These are phyloP conservation scores for Quercus engelmannii DNA, from an alignment of 306 rosid species.

Conservation along the genomic window DNA sequence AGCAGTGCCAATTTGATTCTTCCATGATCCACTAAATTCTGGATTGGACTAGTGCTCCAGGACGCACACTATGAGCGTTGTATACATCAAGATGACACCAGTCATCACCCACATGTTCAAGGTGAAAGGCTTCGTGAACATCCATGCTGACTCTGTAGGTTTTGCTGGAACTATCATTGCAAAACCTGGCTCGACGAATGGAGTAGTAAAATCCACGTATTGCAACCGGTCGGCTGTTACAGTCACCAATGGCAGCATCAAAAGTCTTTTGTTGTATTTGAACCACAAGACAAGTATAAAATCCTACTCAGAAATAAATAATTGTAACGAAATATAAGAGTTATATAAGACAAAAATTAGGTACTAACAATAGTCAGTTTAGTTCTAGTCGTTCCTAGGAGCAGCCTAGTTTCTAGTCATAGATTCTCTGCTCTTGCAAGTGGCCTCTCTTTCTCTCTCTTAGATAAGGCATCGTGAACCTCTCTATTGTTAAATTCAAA, in stretches of 20 bases:
- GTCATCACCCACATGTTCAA: constrained; percentile 62
- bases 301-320: not conserved
- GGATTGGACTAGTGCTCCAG: not conserved
- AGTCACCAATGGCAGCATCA: constrained; percentile 59
- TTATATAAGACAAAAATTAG: not conserved
- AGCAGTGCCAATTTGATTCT: constrained; percentile 27
- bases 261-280: constrained; percentile 39
- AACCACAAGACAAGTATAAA: constrained; percentile 16
- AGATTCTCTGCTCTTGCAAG: too few relatives aligned
- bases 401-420: too few relatives aligned
- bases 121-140: constrained; percentile 63
- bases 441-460: too few relatives aligned
- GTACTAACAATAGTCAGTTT: not conserved
- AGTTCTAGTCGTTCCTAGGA: too few relatives aligned
- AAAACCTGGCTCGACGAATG: constrained; percentile 60
- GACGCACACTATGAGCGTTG: constrained; percentile 51
- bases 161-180: constrained; percentile 50
- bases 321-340: not conserved
- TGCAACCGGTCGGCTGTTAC: constrained; percentile 36
- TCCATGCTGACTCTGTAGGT: constrained; percentile 41
- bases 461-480: too few relatives aligned
- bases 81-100: constrained; percentile 42
- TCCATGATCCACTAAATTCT: too few relatives aligned
- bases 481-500: too few relatives aligned
- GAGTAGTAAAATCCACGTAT: constrained; percentile 59